A percentile compares a stretch with the other conserved stretches of the same genome.
Conservation (phyloP, 768 basidiomycete genomes). For the Paxillus rubicundulus region DNA sequence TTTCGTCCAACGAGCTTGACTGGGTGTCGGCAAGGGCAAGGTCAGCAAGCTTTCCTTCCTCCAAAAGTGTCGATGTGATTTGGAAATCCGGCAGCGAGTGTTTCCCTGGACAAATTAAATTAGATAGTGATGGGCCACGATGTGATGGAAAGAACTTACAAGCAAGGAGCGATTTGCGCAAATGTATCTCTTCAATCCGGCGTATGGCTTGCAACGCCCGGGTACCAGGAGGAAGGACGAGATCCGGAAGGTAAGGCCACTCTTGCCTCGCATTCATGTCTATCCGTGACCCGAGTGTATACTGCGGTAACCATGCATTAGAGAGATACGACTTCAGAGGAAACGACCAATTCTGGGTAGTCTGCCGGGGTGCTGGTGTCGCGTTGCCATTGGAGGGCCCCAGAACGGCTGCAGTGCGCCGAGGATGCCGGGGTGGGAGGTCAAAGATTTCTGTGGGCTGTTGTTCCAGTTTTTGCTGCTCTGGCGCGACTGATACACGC, state of each 20-base stretch:
- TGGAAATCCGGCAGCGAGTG: neutral
- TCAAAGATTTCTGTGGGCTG: neutral
- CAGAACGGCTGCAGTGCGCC: neutral
- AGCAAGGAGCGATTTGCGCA: neutral
- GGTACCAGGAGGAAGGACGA: slow-evolving; percentile 1
- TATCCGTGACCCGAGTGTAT: slow-evolving; percentile 2
- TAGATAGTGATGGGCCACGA: neutral
- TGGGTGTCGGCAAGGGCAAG: slow-evolving; percentile 1
- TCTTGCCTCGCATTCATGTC: neutral
- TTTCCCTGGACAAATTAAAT: neutral
- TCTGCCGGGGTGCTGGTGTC: neutral
- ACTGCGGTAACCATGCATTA: slow-evolving; percentile 11
- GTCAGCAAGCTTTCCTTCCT: neutral
- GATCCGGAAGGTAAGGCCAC: slow-evolving; percentile 6
- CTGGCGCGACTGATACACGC: neutral
- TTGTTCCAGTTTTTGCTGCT: neutral
- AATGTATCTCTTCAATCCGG: slow-evolving; percentile 1
- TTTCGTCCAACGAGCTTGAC: neutral
- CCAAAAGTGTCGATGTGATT: neutral
- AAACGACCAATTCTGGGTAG: neutral
- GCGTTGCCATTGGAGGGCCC: too few species aligned
- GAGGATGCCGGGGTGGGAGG: neutral
- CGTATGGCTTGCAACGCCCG: slow-evolving; percentile 5
- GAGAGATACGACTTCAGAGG: slow-evolving; percentile 6
- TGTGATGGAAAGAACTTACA: neutral